A percentile compares a stretch with the other conserved stretches of the same genome.
Evolutionary conservation across 495 filamentous ascomycete species (phyloP).

Genomic region (Trichoderma virens): DNA sequence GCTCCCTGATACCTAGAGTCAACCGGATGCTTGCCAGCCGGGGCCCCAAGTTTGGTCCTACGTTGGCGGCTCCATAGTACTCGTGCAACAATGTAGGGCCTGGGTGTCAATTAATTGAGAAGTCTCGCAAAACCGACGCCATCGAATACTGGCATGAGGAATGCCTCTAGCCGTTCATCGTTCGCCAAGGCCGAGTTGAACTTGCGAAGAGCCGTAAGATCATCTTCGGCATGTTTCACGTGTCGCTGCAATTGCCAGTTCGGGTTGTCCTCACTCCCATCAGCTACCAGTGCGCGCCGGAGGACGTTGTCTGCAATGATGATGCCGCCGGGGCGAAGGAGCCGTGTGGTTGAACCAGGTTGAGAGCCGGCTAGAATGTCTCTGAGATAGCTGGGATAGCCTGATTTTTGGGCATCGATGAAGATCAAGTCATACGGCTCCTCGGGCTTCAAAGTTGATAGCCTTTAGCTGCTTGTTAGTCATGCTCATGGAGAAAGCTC

Average conservation of each 20-base stretch:
- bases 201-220: conserved; percentile 19
- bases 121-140: conserved; percentile 24
- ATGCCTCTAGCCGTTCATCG: conserved; percentile 22
- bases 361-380: conserved; percentile 21
- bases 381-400: conserved; percentile 26
- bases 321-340: conserved; percentile 26
- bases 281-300: conserved; percentile 27
- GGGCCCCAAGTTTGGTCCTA: no score
- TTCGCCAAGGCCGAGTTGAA: conserved; percentile 23
- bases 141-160: conserved; percentile 29
- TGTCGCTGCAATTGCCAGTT: conserved; percentile 7
- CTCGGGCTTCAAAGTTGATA: conserved; percentile 20
- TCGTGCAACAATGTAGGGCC: no score
- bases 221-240: conserved; percentile 12
- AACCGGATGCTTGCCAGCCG: no score
- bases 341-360: conserved; percentile 18
- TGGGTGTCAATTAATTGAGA: conserved; percentile 22
- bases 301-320: conserved; percentile 32
- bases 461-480: conserved; percentile 13
- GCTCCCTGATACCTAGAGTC: no score
- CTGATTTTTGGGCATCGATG: conserved; percentile 32
- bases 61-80: no score
- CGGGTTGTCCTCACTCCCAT: conserved; percentile 25
- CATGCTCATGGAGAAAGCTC: background rate
- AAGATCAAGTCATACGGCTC: conserved; percentile 34